Conservation (phyloP, 73 alveolate species). For the Paramecium biaurelia region DNA sequence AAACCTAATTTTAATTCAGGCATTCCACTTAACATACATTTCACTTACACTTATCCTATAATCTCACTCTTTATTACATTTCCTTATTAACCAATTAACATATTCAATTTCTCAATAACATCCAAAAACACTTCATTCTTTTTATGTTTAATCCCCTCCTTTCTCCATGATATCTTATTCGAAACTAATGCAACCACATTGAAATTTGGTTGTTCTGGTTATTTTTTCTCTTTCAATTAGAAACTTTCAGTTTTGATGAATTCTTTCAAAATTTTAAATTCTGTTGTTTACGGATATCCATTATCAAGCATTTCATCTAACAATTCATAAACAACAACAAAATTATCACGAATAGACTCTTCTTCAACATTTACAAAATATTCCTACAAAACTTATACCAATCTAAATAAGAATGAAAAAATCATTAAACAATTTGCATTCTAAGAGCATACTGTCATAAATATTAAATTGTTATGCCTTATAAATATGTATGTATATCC, state of each 20-base stretch:
- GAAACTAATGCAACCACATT: conserved; percentile 86
- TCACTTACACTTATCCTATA: conserved; percentile 66
- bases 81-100: conserved; percentile 70
- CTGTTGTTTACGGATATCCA: conserved; percentile 99
- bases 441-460: conserved; percentile 90
- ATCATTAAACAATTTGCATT: conserved; percentile 96
- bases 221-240: conserved; percentile 66
- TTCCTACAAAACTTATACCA: conserved; percentile 90
- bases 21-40: conserved; percentile 83
- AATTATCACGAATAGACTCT: conserved; percentile 97
- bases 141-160: conserved; percentile 92
- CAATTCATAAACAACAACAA: conserved; percentile 97
- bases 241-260: conserved; percentile 96
- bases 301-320: conserved; percentile 99
- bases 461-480: conserved; percentile 85
- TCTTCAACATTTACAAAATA: conserved; percentile 98
- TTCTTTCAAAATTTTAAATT: conserved; percentile 84
- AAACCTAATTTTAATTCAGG: conserved; percentile 95
- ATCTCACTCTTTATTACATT: conserved; percentile 60
- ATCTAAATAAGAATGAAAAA: conserved; percentile 90
- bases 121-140: conserved; percentile 94
- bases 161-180: conserved; percentile 80
- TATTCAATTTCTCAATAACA: conserved; percentile 65
- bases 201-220: conserved; percentile 67
- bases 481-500: conserved; percentile 92